Percentiles rank a stretch among this genome's conserved stretches.
Evolutionary conservation across 2,329 filamentous ascomycete genomes (phyloP).

Genomic region (Phaeosphaeria sp.): DNA sequence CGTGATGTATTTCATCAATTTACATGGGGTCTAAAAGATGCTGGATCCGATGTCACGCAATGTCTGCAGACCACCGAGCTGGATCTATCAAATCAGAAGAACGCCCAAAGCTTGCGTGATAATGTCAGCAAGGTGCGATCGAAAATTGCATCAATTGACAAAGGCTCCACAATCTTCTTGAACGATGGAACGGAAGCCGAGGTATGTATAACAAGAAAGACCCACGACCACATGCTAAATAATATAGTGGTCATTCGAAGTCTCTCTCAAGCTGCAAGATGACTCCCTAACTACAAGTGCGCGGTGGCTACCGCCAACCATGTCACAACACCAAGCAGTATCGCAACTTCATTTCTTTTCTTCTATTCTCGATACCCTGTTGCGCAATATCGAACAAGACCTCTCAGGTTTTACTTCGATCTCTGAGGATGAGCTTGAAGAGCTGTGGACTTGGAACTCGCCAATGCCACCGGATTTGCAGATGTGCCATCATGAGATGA

Average conservation of each 20-base stretch:
- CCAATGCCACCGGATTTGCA: slow-evolving; percentile 51
- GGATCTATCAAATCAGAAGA: slow-evolving; percentile 20
- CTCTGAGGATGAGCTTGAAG: slow-evolving; percentile 48
- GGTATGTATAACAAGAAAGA: slow-evolving; percentile 15
- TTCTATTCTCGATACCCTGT: slow-evolving; percentile 44
- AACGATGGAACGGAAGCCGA: slow-evolving; percentile 40
- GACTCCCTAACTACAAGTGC: slow-evolving; percentile 46
- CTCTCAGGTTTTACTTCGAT: slow-evolving; percentile 26
- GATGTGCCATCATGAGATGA: slow-evolving; percentile 57
- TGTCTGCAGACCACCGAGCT: slow-evolving; percentile 24
- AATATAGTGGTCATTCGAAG: slow-evolving; percentile 38
- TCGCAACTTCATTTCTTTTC: slow-evolving; percentile 53
- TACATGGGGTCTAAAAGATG: slow-evolving; percentile 32
- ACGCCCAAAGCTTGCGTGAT: slow-evolving; percentile 18
- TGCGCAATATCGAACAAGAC: slow-evolving; percentile 28
- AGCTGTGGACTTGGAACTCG: slow-evolving; percentile 59
- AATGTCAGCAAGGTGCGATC: slow-evolving; percentile 21
- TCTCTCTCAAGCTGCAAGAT: slow-evolving; percentile 31
- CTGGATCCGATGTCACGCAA: slow-evolving; percentile 16
- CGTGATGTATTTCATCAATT: slow-evolving; percentile 39
- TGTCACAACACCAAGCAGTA: slow-evolving; percentile 53
- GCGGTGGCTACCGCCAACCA: slow-evolving; percentile 51
- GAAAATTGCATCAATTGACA: slow-evolving; percentile 13
- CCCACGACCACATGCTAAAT: slow-evolving; percentile 5
- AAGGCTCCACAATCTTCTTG: slow-evolving; percentile 25